These are phyloP conservation scores for Vitis amurensis DNA, from an alignment of 164 flowering plant genomes.

Conservation along the genomic window DNA sequence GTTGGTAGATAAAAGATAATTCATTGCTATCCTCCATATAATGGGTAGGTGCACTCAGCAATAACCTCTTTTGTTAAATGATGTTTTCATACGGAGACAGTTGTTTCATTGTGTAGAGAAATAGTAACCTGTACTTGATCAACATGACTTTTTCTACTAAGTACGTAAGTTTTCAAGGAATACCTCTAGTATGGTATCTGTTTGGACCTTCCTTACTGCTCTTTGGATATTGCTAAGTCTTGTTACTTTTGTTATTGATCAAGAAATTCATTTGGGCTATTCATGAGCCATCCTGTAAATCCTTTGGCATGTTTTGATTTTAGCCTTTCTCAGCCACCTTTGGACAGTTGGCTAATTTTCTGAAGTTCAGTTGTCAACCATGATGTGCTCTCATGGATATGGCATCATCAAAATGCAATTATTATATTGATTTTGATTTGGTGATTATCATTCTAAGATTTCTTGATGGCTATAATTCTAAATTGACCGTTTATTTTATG, in stretches of 20 bases:
- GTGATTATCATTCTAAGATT: neutral
- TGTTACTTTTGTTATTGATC: neutral
- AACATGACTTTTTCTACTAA: neutral
- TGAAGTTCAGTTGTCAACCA: neutral
- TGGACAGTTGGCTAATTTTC: neutral
- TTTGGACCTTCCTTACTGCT: neutral
- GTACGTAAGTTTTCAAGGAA: neutral
- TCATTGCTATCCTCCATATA: neutral
- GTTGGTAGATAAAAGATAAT: neutral
- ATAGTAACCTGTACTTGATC: neutral
- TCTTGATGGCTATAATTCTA: neutral
- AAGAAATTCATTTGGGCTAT: neutral
- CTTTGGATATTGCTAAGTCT: neutral
- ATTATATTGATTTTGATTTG: neutral
- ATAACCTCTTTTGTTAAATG: too few relatives aligned
- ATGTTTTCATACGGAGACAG: neutral
- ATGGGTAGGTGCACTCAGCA: neutral
- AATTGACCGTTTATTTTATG: slow-evolving; percentile 7
- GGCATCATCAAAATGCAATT: neutral
- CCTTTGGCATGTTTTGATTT: neutral
- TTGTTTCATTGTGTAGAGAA: neutral
- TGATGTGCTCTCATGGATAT: neutral
- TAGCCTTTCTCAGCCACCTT: neutral
- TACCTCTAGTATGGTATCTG: neutral
- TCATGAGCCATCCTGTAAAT: neutral